A percentile compares a stretch with the other conserved stretches of the same genome.
Evolutionary conservation across 768 basidiomycete species (phyloP).

Genomic region (Candolleomyces efflorescens): DNA sequence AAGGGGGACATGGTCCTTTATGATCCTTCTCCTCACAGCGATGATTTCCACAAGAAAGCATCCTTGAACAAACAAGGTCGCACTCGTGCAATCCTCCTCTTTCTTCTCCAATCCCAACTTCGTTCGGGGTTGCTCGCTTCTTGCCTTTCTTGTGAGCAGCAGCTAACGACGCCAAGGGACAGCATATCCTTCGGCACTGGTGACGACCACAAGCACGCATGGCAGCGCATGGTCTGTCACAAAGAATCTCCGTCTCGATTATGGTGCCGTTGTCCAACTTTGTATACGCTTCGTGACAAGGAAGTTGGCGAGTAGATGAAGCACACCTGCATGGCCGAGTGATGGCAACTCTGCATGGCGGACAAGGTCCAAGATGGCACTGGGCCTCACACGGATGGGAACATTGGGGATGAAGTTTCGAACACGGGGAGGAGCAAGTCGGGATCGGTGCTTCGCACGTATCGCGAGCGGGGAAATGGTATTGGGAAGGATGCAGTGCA

Average conservation of each 20-base stretch:
- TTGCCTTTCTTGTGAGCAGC: slow-evolving; percentile 51
- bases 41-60: slow-evolving; percentile 74
- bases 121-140: slow-evolving; percentile 34
- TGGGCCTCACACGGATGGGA: slow-evolving; percentile 63
- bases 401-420: slow-evolving; percentile 60
- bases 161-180: slow-evolving; percentile 74
- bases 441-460: slow-evolving; percentile 76
- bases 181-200: slow-evolving; percentile 81
- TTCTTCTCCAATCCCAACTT: slow-evolving; percentile 45
- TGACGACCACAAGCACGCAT: slow-evolving; percentile 84
- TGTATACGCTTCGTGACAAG: slow-evolving; percentile 46
- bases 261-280: slow-evolving; percentile 16
- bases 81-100: slow-evolving; percentile 77
- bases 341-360: slow-evolving; percentile 68
- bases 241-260: slow-evolving; percentile 56
- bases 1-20: slow-evolving; percentile 74
- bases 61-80: slow-evolving; percentile 73
- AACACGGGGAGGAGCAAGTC: slow-evolving; percentile 68
- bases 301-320: slow-evolving; percentile 47
- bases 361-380: slow-evolving; percentile 81
- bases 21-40: slow-evolving; percentile 80
- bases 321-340: slow-evolving; percentile 88
- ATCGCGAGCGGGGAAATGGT: slow-evolving; percentile 37
- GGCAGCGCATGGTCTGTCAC: slow-evolving; percentile 75
- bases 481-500: slow-evolving; percentile 19